Percentiles rank a stretch among this genome's conserved stretches.
These are phyloP conservation scores for Yamadazyma blattariae DNA, from an alignment of 1,139 yeast species.

Conservation along the genomic window DNA sequence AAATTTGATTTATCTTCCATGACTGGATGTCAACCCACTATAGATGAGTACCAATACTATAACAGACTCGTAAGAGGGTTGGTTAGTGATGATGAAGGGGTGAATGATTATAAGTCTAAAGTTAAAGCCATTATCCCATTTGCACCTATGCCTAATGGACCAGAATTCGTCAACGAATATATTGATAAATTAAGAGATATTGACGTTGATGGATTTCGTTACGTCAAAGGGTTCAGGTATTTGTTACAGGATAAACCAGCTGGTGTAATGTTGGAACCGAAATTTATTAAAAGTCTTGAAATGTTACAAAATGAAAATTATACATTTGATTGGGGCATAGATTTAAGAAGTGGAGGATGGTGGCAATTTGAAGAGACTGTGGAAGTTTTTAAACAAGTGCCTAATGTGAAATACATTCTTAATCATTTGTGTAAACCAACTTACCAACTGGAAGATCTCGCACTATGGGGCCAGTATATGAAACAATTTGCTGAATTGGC, in stretches of 20 bases:
- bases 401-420: conserved; percentile 26
- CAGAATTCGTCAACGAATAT: conserved; percentile 8
- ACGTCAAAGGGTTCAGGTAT: conserved; percentile 34
- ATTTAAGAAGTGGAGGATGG: conserved; percentile 31
- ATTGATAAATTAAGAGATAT: conserved; percentile 9
- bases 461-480: conserved; percentile 21
- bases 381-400: conserved; percentile 16
- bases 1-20: conserved; percentile 4
- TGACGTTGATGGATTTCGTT: conserved; percentile 8
- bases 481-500: conserved; percentile 14
- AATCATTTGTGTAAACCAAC: conserved; percentile 42
- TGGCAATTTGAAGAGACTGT: conserved; percentile 36
- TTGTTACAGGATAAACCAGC: conserved; percentile 38
- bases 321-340: conserved; percentile 41
- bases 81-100: conserved; percentile 11
- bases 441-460: conserved; percentile 13
- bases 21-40: conserved; percentile 12
- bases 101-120: conserved; percentile 8
- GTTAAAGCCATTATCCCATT: conserved; percentile 17
- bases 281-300: conserved; percentile 25
- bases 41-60: conserved; percentile 14
- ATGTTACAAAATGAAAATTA: conserved; percentile 25
- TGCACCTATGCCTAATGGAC: conserved; percentile 18
- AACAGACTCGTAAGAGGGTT: conserved; percentile 10
- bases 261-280: conserved; percentile 22